Base-by-base conservation (phyloP, 139 green algal species). In the Chlorella sorokiniana region DNA sequence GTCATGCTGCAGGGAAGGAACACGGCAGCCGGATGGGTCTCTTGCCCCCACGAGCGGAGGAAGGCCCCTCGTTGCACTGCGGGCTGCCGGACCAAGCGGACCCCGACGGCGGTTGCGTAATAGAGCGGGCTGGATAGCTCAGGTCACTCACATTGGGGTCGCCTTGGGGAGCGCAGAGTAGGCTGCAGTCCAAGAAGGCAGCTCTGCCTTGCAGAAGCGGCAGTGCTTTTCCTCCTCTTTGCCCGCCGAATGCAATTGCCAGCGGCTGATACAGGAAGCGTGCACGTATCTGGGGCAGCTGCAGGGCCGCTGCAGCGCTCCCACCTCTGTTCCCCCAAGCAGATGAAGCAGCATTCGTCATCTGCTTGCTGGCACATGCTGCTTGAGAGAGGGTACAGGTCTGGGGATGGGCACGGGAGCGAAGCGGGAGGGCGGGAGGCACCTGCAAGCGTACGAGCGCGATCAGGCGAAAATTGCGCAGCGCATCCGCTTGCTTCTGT, bases 131-230 rank as follows among this genome's bases (percentile, higher is more conserved):
- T 27, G 37, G 64, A 27, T 22, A 31, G 35, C 11, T 33, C 18
- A 1, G 37, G 64, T 25, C 20, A 54, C 68, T 54, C 29, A 59
- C 41, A 63, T 62, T 22, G 72, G 72, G 14, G 33, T 23, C 3
- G 72, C 72, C 25, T 51, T 67, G 37, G 51, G 52, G 22, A 79
- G 52, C 18, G 35, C 22, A 8, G 22, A 35, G 52, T 79, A 52
- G 4, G 52, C 37, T 6, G 14, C 20, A 5, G 52, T 35, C 87
- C 87, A 91, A 64, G 89, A 85, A 0, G 87, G 87, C 48, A 91
- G 71, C 14, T 73, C 73, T 1, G 42, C n/a, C 23, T 79, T 62
- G 83, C 87, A 91, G 74, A 91, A 65, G 23, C 56, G 56, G 56
- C 56, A 65, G 16, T 65, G 56, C 16, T 6, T 29, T 31, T 65